Evolutionary conservation across 768 basidiomycete species (phyloP).

Genomic region (Macrocybe gigantea): DNA sequence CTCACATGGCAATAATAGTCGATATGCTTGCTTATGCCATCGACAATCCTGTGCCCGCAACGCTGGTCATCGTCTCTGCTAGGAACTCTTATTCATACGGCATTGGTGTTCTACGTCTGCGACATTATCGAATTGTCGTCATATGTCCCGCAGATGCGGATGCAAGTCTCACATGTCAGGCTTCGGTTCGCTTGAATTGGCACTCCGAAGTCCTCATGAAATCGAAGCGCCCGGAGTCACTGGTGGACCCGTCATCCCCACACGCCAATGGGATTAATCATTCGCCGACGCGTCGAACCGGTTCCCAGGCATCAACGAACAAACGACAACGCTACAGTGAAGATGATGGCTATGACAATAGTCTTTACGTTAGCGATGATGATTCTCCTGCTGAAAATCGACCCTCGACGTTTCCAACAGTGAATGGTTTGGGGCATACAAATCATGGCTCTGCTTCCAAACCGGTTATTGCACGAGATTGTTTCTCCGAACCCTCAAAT

Average conservation of each 20-base stretch:
- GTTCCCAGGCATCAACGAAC: conserved; percentile 4
- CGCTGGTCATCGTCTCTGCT: conserved; percentile 39
- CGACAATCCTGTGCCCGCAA: conserved; percentile 38
- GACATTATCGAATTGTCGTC: conserved; percentile 32
- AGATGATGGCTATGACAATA: conserved; percentile 1
- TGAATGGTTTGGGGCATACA: no score
- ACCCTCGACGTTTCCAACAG: no score
- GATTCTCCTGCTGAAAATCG: not conserved
- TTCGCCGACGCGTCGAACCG: not conserved
- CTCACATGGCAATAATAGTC: conserved; percentile 7
- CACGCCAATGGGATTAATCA: conserved; percentile 1
- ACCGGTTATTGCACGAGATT: no score
- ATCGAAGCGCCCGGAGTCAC: not conserved
- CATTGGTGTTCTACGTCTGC: conserved; percentile 31
- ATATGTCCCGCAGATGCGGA: conserved; percentile 32
- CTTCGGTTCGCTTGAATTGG: conserved; percentile 44
- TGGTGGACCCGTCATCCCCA: not conserved
- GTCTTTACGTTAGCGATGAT: conserved; percentile 4
- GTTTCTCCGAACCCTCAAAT: no score
- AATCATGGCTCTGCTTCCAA: no score
- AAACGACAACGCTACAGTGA: not conserved
- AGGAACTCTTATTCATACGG: conserved; percentile 40
- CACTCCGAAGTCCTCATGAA: conserved; percentile 28
- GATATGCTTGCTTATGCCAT: conserved; percentile 26
- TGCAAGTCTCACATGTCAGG: conserved; percentile 37